A percentile compares a stretch with the other conserved stretches of the same genome.
Conservation (phyloP, 2,329 filamentous ascomycete genomes). For the Mycosphaerella sp. region DNA sequence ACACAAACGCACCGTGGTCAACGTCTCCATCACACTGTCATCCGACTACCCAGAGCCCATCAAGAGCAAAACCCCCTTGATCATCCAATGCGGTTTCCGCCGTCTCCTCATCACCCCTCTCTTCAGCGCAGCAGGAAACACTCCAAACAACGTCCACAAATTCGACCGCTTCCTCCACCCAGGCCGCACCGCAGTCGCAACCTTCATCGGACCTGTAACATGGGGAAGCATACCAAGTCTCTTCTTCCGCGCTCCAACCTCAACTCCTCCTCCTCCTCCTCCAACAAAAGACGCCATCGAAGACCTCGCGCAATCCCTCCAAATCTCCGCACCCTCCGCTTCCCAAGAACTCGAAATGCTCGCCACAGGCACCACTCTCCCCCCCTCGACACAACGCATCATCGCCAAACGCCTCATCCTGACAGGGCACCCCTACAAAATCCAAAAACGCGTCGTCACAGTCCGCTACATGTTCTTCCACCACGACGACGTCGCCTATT, state of each 20-base stretch:
- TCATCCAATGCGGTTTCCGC: constrained; percentile 85
- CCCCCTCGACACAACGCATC: constrained; percentile 67
- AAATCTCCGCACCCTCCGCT: constrained; percentile 22
- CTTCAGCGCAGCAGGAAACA: constrained; percentile 83
- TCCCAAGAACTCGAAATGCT: constrained; percentile 57
- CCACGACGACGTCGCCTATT: constrained; percentile 90
- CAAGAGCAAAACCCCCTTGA: constrained; percentile 85
- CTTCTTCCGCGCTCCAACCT: constrained; percentile 62
- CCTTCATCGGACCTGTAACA: constrained; percentile 81
- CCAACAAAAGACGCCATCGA: constrained; percentile 39
- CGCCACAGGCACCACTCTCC: constrained; percentile 78
- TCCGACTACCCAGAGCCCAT: constrained; percentile 69
- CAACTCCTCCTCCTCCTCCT: constrained; percentile 38
- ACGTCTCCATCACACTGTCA: constrained; percentile 81
- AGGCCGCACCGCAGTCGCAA: constrained; percentile 80
- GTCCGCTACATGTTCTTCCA: constrained; percentile 99
- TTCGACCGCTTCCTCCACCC: constrained; percentile 89
- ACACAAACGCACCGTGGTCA: constrained; percentile 85
- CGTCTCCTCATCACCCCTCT: constrained; percentile 83
- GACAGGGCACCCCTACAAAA: constrained; percentile 96
- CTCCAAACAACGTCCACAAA: constrained; percentile 95
- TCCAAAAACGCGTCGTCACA: constrained; percentile 95
- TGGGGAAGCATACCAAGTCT: constrained; percentile 90
- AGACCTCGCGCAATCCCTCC: constrained; percentile 33
- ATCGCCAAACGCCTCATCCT: constrained; percentile 91